These are phyloP conservation scores for Paxillus involutus DNA, from an alignment of 768 basidiomycete genomes.

Conservation along the genomic window DNA sequence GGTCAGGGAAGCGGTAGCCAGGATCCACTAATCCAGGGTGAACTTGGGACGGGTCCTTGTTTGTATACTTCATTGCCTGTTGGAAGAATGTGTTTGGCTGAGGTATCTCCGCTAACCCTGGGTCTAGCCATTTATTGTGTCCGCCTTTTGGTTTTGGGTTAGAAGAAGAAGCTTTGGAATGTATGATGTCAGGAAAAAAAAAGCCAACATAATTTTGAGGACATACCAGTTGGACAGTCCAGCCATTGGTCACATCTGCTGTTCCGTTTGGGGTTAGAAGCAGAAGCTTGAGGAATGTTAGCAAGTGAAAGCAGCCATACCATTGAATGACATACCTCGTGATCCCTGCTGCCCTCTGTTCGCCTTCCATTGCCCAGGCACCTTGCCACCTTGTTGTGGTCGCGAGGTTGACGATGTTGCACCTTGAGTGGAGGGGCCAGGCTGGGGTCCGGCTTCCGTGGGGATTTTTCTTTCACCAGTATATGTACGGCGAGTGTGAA, in stretches of 20 bases:
- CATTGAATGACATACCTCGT: not conserved
- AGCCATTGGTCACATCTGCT: too few species aligned
- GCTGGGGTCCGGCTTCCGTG: not conserved
- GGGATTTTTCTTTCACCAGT: not conserved
- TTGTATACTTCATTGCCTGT: not conserved
- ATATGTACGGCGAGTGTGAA: not conserved
- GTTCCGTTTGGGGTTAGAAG: not conserved
- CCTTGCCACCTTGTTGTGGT: not conserved
- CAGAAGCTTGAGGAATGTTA: not conserved
- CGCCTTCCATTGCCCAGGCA: not conserved
- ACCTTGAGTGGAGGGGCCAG: not conserved
- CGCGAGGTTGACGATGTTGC: not conserved
- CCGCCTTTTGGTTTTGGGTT: not conserved
- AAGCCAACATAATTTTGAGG: too few species aligned
- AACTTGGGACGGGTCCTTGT: not conserved
- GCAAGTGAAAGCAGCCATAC: too few species aligned
- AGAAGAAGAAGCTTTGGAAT: too few species aligned
- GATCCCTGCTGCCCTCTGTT: not conserved
- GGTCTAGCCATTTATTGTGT: slow-evolving; percentile 2
- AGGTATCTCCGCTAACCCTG: not conserved
- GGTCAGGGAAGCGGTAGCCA: slow-evolving; percentile 7
- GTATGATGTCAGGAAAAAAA: too few species aligned
- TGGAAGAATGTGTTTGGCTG: not conserved
- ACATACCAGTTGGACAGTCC: too few species aligned
- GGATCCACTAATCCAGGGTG: not conserved